Evolutionary conservation across 1,139 yeast genomes (phyloP).

Genomic region (Yamadazyma blattariae): DNA sequence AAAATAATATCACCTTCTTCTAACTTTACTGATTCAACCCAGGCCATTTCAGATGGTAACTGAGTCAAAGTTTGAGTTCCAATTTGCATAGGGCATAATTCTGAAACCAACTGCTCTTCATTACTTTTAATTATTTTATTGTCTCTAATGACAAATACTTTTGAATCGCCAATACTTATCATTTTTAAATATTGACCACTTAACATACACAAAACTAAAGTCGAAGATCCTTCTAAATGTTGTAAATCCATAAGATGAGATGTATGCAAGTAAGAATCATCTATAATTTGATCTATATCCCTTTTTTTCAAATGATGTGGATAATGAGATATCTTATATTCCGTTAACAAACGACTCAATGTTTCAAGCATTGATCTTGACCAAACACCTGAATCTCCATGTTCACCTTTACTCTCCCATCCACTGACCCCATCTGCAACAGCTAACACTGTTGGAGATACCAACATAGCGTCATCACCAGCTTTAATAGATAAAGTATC

Average conservation of each 20-base stretch:
- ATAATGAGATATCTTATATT: conserved; percentile 39
- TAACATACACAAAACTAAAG: conserved; percentile 50
- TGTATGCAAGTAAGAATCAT: conserved; percentile 51
- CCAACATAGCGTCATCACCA: conserved; percentile 64
- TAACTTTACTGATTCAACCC: conserved; percentile 43
- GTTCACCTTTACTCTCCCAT: conserved; percentile 48
- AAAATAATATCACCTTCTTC: conserved; percentile 42
- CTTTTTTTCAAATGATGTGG: conserved; percentile 44
- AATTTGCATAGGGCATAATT: conserved; percentile 53
- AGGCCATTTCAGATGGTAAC: conserved; percentile 50
- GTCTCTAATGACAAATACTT: conserved; percentile 47
- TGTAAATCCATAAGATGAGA: conserved; percentile 54
- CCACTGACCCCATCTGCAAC: conserved; percentile 65
- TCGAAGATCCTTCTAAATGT: conserved; percentile 50
- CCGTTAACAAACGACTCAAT: conserved; percentile 46
- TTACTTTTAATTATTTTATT: conserved; percentile 45
- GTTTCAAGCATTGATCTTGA: conserved; percentile 56
- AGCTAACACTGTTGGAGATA: conserved; percentile 53
- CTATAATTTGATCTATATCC: conserved; percentile 47
- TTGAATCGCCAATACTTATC: conserved; percentile 57
- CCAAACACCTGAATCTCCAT: conserved; percentile 52
- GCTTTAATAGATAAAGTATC: conserved; percentile 54
- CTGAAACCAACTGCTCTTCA: conserved; percentile 47
- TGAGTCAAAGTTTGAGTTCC: conserved; percentile 49
- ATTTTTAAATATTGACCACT: conserved; percentile 47